These are phyloP conservation scores for Ogataea naganishii DNA, from an alignment of 805 yeast species.

Conservation along the genomic window DNA sequence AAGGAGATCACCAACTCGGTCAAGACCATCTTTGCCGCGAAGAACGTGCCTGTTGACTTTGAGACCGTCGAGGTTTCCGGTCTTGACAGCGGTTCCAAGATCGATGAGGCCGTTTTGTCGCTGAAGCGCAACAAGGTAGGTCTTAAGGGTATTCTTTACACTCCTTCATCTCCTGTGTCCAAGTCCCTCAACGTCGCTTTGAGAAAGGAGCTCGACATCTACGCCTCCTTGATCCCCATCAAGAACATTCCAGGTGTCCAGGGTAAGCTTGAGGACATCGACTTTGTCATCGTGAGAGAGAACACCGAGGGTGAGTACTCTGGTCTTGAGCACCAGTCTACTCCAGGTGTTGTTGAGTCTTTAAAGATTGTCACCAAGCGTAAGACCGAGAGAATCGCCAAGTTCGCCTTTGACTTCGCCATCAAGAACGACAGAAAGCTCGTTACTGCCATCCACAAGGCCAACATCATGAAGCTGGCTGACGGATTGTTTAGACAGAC, in stretches of 20 bases:
- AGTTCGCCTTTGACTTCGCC: constrained; percentile 95
- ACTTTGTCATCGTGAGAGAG: constrained; percentile 93
- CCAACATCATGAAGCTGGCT: constrained; percentile 97
- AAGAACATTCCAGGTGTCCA: constrained; percentile 92
- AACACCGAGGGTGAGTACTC: constrained; percentile 99
- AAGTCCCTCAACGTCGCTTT: constrained; percentile 92
- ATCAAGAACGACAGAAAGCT: constrained; percentile 81
- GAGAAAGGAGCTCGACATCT: constrained; percentile 92
- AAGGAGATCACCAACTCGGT: constrained; percentile 93
- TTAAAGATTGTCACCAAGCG: constrained; percentile 88
- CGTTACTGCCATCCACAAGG: constrained; percentile 97
- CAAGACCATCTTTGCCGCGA: constrained; percentile 77
- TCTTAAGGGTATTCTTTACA: constrained; percentile 90
- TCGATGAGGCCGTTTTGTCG: constrained; percentile 80
- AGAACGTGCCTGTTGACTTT: constrained; percentile 89
- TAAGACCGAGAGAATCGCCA: constrained; percentile 95
- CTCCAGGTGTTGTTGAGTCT: constrained; percentile 96
- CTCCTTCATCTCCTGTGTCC: constrained; percentile 70
- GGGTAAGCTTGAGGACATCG: constrained; percentile 81
- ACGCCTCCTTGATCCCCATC: constrained; percentile 90
- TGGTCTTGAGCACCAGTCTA: constrained; percentile 95
- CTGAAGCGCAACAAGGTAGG: constrained; percentile 95
- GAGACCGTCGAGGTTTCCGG: constrained; percentile 72
- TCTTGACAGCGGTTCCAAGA: constrained; percentile 38
- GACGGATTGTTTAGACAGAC: constrained; percentile 97